Evolutionary conservation across 441 rosid genomes (phyloP).

Genomic region (Gossypium schwendimanii): DNA sequence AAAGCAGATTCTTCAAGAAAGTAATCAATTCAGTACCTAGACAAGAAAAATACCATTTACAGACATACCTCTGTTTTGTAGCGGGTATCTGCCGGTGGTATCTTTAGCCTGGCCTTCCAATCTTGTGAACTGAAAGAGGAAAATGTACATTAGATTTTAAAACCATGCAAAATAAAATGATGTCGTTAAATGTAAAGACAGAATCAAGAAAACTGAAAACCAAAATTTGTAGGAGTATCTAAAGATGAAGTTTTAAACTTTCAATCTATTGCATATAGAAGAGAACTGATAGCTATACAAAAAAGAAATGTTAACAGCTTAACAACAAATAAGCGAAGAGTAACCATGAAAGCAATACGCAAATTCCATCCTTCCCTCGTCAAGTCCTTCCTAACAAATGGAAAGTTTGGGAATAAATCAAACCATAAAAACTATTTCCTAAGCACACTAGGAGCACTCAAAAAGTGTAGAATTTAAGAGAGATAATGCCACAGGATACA

Average conservation of each 20-base stretch:
- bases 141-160: neutral
- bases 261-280: neutral
- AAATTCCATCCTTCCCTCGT: neutral
- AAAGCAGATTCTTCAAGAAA: neutral
- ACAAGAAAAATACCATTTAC: neutral
- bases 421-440: neutral
- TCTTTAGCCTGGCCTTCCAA: slow-evolving; percentile 80
- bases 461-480: neutral
- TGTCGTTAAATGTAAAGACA: too few relatives aligned
- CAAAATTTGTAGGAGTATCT: neutral
- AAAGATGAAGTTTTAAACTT: neutral
- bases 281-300: neutral
- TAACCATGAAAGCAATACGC: neutral
- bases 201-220: too few relatives aligned
- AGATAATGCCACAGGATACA: neutral
- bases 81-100: slow-evolving; percentile 82
- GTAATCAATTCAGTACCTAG: neutral
- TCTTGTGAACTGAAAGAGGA: slow-evolving; percentile 57
- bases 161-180: neutral
- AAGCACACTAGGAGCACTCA: neutral
- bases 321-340: neutral
- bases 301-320: neutral
- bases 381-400: neutral
- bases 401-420: neutral
- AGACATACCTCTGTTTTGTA: slow-evolving; percentile 65